Percentiles rank a stretch among this genome's conserved stretches.
phyloP scores from a whole-genome alignment of 139 green algal genomes.

The Trebouxia sp. region DNA sequence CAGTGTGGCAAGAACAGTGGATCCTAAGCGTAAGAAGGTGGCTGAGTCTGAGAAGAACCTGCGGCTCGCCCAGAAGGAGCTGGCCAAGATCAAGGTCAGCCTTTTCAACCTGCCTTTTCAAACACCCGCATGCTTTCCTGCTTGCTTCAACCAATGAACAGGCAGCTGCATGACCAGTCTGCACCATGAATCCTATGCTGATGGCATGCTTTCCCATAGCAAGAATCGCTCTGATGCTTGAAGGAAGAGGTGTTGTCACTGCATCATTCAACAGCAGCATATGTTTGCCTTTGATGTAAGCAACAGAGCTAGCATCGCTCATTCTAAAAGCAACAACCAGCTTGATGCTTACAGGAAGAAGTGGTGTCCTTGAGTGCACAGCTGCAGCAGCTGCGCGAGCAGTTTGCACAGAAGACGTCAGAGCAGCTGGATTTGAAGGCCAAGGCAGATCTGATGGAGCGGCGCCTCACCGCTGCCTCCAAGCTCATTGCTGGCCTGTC shows the following conservation, averaged over 20 bases:
- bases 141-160: too few species aligned
- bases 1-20: constrained; percentile 74
- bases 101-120: too few species aligned
- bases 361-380: constrained; percentile 38
- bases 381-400: constrained; percentile 59
- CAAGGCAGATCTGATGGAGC: constrained; percentile 87
- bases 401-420: constrained; percentile 82
- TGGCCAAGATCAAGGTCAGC: constrained; percentile 65
- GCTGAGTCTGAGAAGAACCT: constrained; percentile 79
- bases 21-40: constrained; percentile 84
- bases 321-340: too few species aligned
- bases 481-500: constrained; percentile 74
- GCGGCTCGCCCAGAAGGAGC: constrained; percentile 72
- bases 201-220: too few species aligned
- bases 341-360: constrained; percentile 21
- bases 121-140: too few species aligned
- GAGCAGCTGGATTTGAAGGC: constrained; percentile 75
- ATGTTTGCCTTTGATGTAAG: too few species aligned
- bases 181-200: too few species aligned
- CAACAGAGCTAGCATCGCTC: too few species aligned
- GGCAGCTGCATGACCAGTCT: too few species aligned
- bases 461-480: constrained; percentile 74
- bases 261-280: too few species aligned
- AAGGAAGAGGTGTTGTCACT: too few species aligned
- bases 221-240: too few species aligned